Evolutionary conservation across 768 basidiomycete genomes (phyloP).

Genomic region (Myochromella boudieri): DNA sequence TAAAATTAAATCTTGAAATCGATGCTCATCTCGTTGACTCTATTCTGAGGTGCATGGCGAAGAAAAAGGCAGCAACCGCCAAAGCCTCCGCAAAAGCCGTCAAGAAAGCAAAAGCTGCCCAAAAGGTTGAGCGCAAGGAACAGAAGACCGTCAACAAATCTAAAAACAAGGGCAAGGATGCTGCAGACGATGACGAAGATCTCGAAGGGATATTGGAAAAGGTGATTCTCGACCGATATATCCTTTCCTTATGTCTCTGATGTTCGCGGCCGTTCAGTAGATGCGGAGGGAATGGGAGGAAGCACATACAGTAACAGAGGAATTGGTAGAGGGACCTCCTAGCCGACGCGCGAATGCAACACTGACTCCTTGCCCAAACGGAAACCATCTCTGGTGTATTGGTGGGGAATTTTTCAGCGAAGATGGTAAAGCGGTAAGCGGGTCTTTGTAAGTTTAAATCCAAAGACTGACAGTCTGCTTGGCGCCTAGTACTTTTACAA

Average conservation of each 20-base stretch:
- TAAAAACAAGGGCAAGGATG: constrained; percentile 41
- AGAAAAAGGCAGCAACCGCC: constrained; percentile 47
- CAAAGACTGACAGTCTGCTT: not conserved
- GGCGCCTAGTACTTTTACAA: constrained; percentile 76
- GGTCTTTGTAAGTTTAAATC: not conserved
- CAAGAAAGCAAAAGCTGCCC: constrained; percentile 64
- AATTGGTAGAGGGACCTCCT: constrained; percentile 80
- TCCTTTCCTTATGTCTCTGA: not conserved
- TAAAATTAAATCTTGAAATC: not conserved
- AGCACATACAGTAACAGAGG: constrained; percentile 81
- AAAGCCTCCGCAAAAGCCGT: constrained; percentile 53
- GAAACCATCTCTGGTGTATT: constrained; percentile 81
- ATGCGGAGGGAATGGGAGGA: constrained; percentile 83
- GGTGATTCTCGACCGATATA: constrained; percentile 35
- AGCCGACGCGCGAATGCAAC: constrained; percentile 83
- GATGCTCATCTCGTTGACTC: not conserved
- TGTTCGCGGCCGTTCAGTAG: constrained; percentile 43
- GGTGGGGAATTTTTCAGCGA: constrained; percentile 89
- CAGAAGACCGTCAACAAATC: constrained; percentile 50
- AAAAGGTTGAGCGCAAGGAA: constrained; percentile 72
- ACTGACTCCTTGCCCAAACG: constrained; percentile 74
- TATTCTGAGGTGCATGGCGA: constrained; percentile 37
- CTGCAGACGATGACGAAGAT: constrained; percentile 71
- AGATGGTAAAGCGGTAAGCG: constrained; percentile 69
- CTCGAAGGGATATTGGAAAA: constrained; percentile 82